Percentiles rank a stretch among this genome's conserved stretches.
Evolutionary conservation across 2,329 filamentous ascomycete species (phyloP).

Genomic region (Cryphonectria carpinicola): DNA sequence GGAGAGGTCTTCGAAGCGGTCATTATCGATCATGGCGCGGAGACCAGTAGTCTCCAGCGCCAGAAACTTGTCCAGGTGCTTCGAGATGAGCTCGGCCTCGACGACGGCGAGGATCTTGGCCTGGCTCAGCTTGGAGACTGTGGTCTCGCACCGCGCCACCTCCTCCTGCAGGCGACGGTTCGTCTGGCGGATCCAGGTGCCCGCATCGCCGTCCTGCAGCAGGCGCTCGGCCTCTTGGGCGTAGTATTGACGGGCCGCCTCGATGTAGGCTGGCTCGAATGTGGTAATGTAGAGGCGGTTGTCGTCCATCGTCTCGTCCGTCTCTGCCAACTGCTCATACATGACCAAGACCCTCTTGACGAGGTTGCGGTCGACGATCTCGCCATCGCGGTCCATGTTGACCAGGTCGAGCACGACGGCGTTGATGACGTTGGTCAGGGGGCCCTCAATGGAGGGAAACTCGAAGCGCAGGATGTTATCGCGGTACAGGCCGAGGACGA

Average conservation of each 20-base stretch:
- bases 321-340: constrained; percentile 87
- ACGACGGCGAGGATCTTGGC: constrained; percentile 76
- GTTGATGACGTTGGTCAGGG: constrained; percentile 76
- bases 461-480: constrained; percentile 72
- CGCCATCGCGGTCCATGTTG: constrained; percentile 87
- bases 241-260: constrained; percentile 75
- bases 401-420: constrained; percentile 88
- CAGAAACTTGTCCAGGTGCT: constrained; percentile 80
- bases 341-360: constrained; percentile 86
- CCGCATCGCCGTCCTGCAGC: constrained; percentile 77
- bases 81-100: constrained; percentile 77
- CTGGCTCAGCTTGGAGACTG: constrained; percentile 73
- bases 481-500: constrained; percentile 85
- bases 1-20: constrained; percentile 76
- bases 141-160: constrained; percentile 79
- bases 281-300: constrained; percentile 81
- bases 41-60: constrained; percentile 84
- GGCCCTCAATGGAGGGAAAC: constrained; percentile 44
- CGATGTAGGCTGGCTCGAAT: constrained; percentile 81
- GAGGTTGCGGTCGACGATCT: constrained; percentile 81
- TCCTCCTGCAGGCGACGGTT: constrained; percentile 79
- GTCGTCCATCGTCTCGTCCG: constrained; percentile 74
- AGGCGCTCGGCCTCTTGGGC: constrained; percentile 72
- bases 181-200: constrained; percentile 79
- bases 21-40: constrained; percentile 88